A percentile compares a stretch with the other conserved stretches of the same genome.
phyloP scores from a whole-genome alignment of 257 asterid species.

The Solanum rostratum region DNA sequence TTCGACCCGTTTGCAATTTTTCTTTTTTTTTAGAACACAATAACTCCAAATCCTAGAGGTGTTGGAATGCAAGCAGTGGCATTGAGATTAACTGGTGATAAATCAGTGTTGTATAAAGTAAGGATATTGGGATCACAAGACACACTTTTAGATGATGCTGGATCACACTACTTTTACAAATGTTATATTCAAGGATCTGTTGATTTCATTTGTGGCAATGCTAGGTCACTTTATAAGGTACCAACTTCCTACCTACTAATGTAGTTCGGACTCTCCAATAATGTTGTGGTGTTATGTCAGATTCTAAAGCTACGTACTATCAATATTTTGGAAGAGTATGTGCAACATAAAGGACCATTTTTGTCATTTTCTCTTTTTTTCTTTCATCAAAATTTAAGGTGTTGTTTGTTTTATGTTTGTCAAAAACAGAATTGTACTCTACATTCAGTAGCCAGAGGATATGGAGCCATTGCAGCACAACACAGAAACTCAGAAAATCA shows the following conservation, averaged over 20 bases:
- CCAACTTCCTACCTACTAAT: not conserved
- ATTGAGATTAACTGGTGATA: conserved; percentile 50
- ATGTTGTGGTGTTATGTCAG: fast-evolving
- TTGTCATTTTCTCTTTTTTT: not conserved
- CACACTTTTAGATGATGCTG: conserved; percentile 61
- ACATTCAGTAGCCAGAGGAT: conserved; percentile 25
- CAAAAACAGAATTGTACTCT: conserved; percentile 42
- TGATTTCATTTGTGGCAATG: conserved; percentile 79
- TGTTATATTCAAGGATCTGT: conserved; percentile 65
- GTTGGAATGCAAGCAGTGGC: conserved; percentile 76
- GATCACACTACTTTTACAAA: conserved; percentile 48
- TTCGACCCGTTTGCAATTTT: not conserved
- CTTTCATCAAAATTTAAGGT: not conserved
- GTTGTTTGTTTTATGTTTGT: not conserved
- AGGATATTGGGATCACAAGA: conserved; percentile 78
- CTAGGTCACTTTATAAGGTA: conserved; percentile 65
- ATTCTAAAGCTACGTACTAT: fast-evolving
- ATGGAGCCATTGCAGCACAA: conserved; percentile 66
- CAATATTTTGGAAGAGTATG: not conserved
- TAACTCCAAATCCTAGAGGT: conserved; percentile 24
- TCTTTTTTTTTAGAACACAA: conserved; percentile 47
- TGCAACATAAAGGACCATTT: not conserved
- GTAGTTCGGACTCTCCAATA: fast-evolving
- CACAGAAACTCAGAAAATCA: conserved; percentile 33
- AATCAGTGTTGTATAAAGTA: conserved; percentile 50